Conservation (phyloP, 305 asterid genomes). For the Fraxinus platypoda region DNA sequence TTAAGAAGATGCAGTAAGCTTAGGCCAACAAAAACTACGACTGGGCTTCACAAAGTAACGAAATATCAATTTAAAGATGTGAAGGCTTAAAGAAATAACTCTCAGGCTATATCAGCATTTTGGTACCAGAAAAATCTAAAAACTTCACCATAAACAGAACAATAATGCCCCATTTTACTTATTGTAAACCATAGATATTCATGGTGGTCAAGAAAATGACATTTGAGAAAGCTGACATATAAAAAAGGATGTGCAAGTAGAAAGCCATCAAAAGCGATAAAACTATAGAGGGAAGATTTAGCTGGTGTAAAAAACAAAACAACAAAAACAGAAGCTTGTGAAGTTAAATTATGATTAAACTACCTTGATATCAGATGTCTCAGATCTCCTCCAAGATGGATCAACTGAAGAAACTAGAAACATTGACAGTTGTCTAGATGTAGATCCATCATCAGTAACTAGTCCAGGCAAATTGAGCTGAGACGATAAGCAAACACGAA, state of each 20-base stretch:
- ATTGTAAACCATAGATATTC: slow-evolving; percentile 7
- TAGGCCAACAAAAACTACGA: not conserved
- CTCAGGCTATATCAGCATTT: not conserved
- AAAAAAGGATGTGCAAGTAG: not conserved
- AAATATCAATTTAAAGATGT: not conserved
- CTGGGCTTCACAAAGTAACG: slow-evolving; percentile 9
- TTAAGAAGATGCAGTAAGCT: not conserved
- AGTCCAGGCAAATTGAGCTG: slow-evolving; percentile 97
- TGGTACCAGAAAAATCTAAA: not conserved
- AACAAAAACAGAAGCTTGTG: slow-evolving; percentile 6
- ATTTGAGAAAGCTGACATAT: not conserved
- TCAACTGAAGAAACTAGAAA: slow-evolving; percentile 82
- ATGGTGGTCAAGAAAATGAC: not conserved
- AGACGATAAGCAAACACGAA: slow-evolving; percentile 92
- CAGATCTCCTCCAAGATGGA: slow-evolving; percentile 87
- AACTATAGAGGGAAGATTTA: not conserved
- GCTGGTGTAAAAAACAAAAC: slow-evolving; percentile 2
- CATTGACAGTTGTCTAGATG: slow-evolving; percentile 67
- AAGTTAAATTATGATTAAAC: slow-evolving; percentile 10
- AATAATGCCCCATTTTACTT: slow-evolving; percentile 7
- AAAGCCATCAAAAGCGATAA: not conserved
- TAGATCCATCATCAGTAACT: slow-evolving; percentile 70
- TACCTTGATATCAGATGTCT: slow-evolving; percentile 88
- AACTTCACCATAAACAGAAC: not conserved
- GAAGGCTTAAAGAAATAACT: slow-evolving; percentile 4